A percentile compares a stretch with the other conserved stretches of the same genome.
phyloP scores from a whole-genome alignment of 192 early-diverging fungal species.

The Allomyces arbusculus region DNA sequence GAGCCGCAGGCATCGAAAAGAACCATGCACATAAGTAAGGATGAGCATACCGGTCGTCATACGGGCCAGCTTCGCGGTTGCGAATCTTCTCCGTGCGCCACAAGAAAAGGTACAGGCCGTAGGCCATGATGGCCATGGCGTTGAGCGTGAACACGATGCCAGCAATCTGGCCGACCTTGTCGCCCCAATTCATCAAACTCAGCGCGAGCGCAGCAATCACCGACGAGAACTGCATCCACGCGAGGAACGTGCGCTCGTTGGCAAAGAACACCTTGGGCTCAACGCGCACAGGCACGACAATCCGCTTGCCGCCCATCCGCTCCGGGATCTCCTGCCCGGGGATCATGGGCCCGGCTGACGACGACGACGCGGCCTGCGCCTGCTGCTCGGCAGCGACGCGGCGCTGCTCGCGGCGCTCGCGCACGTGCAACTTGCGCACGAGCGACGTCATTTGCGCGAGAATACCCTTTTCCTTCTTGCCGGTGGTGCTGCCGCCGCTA shows the following conservation, averaged over 20 bases:
- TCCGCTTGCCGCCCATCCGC: slow-evolving; percentile 27
- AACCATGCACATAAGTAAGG: too few relatives aligned
- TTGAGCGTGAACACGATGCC: slow-evolving; percentile 29
- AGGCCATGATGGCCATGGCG: slow-evolving; percentile 55
- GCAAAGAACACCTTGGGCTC: slow-evolving; percentile 89
- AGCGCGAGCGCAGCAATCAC: slow-evolving; percentile 56
- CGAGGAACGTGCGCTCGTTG: slow-evolving; percentile 80
- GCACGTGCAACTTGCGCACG: not conserved
- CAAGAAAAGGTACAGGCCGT: slow-evolving; percentile 53
- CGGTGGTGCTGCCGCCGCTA: not conserved
- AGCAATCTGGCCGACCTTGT: slow-evolving; percentile 42
- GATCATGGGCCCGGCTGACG: not conserved
- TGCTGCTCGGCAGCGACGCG: not conserved
- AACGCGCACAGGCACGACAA: slow-evolving; percentile 52
- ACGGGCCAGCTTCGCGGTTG: slow-evolving; percentile 43
- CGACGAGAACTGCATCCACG: slow-evolving; percentile 71
- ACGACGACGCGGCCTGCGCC: not conserved
- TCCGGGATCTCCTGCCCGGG: not conserved
- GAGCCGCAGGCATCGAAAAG: too few relatives aligned
- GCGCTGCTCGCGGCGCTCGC: not conserved
- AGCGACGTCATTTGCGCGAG: not conserved
- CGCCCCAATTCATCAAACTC: slow-evolving; percentile 65
- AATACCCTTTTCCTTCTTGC: not conserved
- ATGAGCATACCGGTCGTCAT: slow-evolving; percentile 38
- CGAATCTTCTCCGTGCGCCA: slow-evolving; percentile 49